These are phyloP conservation scores for Eudorina sp. DNA, from an alignment of 139 green algal genomes.

Conservation along the genomic window DNA sequence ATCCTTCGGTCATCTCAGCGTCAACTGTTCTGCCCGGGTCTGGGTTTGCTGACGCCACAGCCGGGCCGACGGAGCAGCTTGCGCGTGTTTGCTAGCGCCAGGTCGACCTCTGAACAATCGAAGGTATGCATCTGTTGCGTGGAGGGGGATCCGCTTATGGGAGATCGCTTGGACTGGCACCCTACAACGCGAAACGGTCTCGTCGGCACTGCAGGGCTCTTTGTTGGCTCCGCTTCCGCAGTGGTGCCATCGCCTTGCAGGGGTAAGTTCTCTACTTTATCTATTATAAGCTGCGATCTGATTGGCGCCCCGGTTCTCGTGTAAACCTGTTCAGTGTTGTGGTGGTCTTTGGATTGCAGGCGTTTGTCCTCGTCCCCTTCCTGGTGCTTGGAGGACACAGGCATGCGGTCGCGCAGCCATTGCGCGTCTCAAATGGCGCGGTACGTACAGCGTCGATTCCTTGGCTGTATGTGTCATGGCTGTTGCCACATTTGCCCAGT, in stretches of 20 bases:
- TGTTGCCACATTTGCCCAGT: no score
- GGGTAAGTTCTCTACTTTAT: background rate
- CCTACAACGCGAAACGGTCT: background rate
- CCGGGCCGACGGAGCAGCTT: background rate
- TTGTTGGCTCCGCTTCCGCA: background rate
- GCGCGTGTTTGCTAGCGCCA: background rate
- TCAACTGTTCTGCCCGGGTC: background rate
- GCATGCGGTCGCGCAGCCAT: background rate
- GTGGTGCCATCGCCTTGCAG: slow-evolving; percentile 10
- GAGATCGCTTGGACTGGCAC: background rate
- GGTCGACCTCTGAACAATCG: background rate
- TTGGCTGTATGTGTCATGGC: no score
- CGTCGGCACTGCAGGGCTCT: background rate
- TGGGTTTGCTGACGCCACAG: background rate
- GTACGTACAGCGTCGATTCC: no score
- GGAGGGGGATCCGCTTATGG: background rate
- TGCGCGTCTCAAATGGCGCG: background rate
- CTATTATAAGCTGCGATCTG: no score
- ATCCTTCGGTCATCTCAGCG: background rate
- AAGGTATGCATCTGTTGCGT: background rate
- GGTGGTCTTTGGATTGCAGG: no score
- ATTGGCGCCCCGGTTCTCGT: background rate
- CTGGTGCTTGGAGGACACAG: background rate
- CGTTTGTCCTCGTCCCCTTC: slow-evolving; percentile 8
- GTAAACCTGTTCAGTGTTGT: no score